Conservation (phyloP, 139 green algal genomes). For the Chlamydomonas schloesseri region DNA sequence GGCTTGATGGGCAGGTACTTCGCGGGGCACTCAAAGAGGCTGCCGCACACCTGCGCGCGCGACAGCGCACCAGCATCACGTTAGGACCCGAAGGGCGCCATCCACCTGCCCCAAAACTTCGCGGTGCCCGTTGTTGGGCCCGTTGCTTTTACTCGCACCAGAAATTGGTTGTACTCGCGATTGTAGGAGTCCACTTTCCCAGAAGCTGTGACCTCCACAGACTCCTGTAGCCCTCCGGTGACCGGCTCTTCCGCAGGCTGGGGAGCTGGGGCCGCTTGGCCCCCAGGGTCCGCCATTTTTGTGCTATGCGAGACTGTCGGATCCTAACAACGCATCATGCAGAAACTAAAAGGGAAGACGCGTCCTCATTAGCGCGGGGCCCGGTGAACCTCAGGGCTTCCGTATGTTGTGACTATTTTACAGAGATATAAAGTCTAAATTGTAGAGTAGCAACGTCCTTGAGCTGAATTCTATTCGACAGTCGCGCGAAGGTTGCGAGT, state of each 20-base stretch:
- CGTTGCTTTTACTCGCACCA: constrained; percentile 28
- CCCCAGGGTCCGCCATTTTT: background rate
- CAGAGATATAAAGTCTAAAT: too few species aligned
- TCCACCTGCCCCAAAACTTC: too few species aligned
- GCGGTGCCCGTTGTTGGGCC: too few species aligned
- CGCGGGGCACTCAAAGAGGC: constrained; percentile 71
- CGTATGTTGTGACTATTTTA: too few species aligned
- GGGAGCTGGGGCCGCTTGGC: background rate
- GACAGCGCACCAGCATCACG: too few species aligned
- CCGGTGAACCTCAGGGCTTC: too few species aligned
- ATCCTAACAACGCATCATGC: background rate
- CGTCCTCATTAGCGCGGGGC: too few species aligned
- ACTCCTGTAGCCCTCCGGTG: background rate
- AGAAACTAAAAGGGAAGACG: too few species aligned
- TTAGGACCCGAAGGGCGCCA: too few species aligned
- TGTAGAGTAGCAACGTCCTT: too few species aligned
- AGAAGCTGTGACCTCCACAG: constrained; percentile 25
- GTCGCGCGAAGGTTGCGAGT: too few species aligned
- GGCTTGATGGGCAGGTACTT: constrained; percentile 80
- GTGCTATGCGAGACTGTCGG: background rate
- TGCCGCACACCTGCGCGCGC: constrained; percentile 69
- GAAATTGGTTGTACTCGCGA: constrained; percentile 60
- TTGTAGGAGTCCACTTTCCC: constrained; percentile 23
- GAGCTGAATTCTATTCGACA: too few species aligned
- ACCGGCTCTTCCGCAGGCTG: background rate